These are phyloP conservation scores for Chytridium lagenaria DNA, from an alignment of 371 early-diverging fungal genomes.

Conservation along the genomic window DNA sequence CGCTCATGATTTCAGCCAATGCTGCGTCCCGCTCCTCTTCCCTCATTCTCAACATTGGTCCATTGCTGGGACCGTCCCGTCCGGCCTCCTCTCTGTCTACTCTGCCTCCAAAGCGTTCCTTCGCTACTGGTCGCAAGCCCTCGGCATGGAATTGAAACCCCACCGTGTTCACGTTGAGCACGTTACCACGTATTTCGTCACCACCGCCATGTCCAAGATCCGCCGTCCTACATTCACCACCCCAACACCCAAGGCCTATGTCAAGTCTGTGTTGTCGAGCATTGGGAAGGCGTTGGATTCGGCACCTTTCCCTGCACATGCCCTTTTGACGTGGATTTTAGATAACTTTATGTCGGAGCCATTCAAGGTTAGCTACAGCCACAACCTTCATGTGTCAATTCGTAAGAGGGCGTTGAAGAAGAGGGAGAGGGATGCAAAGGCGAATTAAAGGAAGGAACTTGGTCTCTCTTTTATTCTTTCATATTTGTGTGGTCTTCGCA, in stretches of 20 bases:
- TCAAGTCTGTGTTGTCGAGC: constrained; percentile 71
- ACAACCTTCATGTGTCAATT: constrained; percentile 45
- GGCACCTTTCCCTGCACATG: constrained; percentile 85
- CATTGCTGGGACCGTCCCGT: constrained; percentile 86
- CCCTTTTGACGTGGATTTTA: constrained; percentile 75
- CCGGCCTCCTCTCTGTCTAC: constrained; percentile 90
- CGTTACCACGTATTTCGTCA: constrained; percentile 91
- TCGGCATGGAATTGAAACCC: constrained; percentile 82
- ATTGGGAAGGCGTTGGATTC: constrained; percentile 79
- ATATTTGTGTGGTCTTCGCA: no score
- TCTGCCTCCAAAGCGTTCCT: constrained; percentile 95
- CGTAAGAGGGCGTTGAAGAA: constrained; percentile 51
- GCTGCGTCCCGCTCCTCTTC: constrained; percentile 66
- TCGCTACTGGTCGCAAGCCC: constrained; percentile 85
- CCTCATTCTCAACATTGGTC: constrained; percentile 95
- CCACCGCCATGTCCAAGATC: constrained; percentile 90
- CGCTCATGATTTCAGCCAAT: constrained; percentile 60
- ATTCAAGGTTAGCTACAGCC: constrained; percentile 31
- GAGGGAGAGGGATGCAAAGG: constrained; percentile 43
- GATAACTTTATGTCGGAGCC: constrained; percentile 62
- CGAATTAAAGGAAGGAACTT: not conserved
- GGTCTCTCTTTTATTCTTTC: not conserved
- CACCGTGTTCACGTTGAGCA: constrained; percentile 85
- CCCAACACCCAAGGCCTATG: constrained; percentile 85
- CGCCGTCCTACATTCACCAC: constrained; percentile 74